Percentiles rank a stretch among this genome's conserved stretches.
Conservation (phyloP, 2,329 filamentous ascomycete species). For the Ceratocystiopsis minuta region DNA sequence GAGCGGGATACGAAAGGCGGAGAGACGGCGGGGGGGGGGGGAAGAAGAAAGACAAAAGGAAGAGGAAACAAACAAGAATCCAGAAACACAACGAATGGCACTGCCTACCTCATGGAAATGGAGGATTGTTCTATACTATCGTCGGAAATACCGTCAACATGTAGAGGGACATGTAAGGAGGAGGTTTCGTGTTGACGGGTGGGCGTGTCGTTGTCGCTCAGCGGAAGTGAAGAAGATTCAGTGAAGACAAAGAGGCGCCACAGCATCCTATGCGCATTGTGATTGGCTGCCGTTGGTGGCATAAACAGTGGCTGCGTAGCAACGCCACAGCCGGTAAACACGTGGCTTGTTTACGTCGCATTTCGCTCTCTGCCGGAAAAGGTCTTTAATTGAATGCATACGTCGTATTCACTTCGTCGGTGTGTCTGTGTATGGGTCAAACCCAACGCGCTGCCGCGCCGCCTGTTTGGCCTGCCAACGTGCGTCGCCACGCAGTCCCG, state of each 20-base stretch:
- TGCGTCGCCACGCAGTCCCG: conserved; percentile 28
- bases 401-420: conserved; percentile 7
- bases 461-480: conserved; percentile 26
- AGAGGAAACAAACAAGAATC: not conserved
- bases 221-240: no score
- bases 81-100: not conserved
- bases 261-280: not conserved
- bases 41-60: not conserved
- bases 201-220: no score
- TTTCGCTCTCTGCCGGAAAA: no score
- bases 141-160: no score
- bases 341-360: no score
- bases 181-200: no score
- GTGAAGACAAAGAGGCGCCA: not conserved
- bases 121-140: no score
- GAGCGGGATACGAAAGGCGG: not conserved
- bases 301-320: conserved; percentile 7
- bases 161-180: no score
- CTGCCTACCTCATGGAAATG: no score
- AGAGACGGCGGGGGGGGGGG: not conserved
- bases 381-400: no score
- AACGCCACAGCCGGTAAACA: conserved; percentile 2
- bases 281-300: conserved; percentile 1
- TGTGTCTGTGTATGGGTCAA: conserved; percentile 36
- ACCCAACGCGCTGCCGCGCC: conserved; percentile 31